Percentiles rank a stretch among this genome's conserved stretches.
These are phyloP conservation scores for Kluyveromyces aestuarii DNA, from an alignment of 805 yeast genomes.

Conservation along the genomic window DNA sequence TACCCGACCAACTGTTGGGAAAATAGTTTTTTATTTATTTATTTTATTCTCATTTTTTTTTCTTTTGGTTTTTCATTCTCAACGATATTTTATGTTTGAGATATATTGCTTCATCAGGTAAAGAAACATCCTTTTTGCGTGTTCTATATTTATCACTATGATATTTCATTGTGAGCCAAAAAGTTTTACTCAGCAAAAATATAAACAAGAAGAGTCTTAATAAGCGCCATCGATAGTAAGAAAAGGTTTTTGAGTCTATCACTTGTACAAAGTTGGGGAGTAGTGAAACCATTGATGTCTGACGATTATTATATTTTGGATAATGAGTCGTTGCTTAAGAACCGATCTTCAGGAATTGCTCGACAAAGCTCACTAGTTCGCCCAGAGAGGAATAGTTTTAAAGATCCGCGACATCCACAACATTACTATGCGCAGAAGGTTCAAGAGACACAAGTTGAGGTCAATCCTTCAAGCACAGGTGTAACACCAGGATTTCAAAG, in stretches of 20 bases:
- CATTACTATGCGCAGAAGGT: conserved; percentile 72
- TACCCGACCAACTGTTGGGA: background rate
- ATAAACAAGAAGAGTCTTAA: background rate
- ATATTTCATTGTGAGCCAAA: background rate
- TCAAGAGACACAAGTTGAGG: conserved; percentile 54
- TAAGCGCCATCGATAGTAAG: too few species aligned
- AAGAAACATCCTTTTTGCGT: background rate
- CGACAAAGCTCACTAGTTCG: conserved; percentile 57
- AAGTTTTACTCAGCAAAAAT: background rate
- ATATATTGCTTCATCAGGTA: background rate
- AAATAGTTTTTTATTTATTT: background rate
- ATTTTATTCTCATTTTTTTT: background rate
- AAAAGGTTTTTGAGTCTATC: too few species aligned
- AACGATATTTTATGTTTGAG: background rate
- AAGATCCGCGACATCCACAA: conserved; percentile 62
- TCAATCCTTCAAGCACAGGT: conserved; percentile 68
- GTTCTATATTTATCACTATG: background rate
- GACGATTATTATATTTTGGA: conserved; percentile 19
- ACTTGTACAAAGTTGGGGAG: background rate
- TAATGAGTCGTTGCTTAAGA: conserved; percentile 29
- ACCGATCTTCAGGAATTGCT: conserved; percentile 14
- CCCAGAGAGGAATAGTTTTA: conserved; percentile 68
- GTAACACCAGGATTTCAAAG: conserved; percentile 40
- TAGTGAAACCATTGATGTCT: background rate
- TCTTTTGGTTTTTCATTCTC: background rate